Percentiles rank a stretch among this genome's conserved stretches.
phyloP scores from a whole-genome alignment of 176 grass and related monocot species.

The Ananas comosus region DNA sequence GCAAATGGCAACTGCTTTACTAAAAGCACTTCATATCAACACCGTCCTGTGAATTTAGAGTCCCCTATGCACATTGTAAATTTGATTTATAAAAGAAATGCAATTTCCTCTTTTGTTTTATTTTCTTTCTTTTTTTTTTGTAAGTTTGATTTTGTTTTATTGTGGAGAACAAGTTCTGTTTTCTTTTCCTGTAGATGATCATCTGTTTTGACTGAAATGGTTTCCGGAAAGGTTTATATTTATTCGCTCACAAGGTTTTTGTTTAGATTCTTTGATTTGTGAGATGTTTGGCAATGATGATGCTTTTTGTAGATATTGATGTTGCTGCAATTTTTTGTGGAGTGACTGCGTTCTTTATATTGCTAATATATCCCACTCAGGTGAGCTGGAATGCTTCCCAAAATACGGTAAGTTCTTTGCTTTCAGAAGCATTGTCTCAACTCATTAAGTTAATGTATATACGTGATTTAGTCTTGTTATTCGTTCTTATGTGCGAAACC shows the following conservation, averaged over 20 bases:
- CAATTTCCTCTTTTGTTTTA: conserved; percentile 9
- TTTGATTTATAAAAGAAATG: conserved; percentile 33
- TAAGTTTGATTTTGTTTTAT: conserved; percentile 11
- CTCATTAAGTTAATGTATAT: too few species aligned
- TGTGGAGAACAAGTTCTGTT: conserved; percentile 19
- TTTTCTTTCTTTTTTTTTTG: neutral
- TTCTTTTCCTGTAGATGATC: conserved; percentile 33
- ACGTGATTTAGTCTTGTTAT: too few species aligned
- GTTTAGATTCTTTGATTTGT: too few species aligned
- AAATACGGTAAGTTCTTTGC: too few species aligned
- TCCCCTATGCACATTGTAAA: conserved; percentile 40
- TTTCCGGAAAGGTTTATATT: neutral
- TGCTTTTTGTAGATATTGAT: too few species aligned
- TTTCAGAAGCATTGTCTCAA: too few species aligned
- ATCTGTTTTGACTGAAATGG: conserved; percentile 38
- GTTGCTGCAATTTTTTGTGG: too few species aligned
- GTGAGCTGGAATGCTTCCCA: too few species aligned
- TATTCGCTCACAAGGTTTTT: neutral
- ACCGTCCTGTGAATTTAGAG: conserved; percentile 70
- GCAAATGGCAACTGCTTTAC: conserved; percentile 94
- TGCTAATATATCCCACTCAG: too few species aligned
- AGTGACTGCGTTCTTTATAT: too few species aligned
- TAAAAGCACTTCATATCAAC: conserved; percentile 96
- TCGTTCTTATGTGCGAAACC: too few species aligned
- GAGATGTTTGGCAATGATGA: too few species aligned